A percentile compares a stretch with the other conserved stretches of the same genome.
Conservation (phyloP, 2,329 filamentous ascomycete genomes). For the Pseudonectria buxi region DNA sequence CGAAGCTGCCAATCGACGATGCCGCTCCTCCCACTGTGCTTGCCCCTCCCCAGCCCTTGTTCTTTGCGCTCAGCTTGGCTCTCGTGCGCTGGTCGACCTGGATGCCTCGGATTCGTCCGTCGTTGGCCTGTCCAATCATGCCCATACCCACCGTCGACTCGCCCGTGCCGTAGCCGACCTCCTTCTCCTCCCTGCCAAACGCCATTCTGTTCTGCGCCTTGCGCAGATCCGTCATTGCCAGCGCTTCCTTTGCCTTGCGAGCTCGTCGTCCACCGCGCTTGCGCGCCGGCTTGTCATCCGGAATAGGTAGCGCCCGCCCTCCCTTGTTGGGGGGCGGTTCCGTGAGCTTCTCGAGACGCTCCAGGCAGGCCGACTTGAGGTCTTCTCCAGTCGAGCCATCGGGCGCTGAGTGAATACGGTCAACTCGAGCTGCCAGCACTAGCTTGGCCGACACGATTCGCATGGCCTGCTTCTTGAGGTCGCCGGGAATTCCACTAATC, state of each 20-base stretch:
- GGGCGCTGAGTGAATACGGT: slow-evolving; percentile 72
- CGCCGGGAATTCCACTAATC: slow-evolving; percentile 74
- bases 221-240: slow-evolving; percentile 91
- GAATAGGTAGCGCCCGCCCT: slow-evolving; percentile 76
- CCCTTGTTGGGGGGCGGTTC: slow-evolving; percentile 89
- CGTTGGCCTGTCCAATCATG: slow-evolving; percentile 87
- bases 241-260: slow-evolving; percentile 91
- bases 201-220: slow-evolving; percentile 95
- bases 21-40: slow-evolving; percentile 60
- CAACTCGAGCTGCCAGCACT: slow-evolving; percentile 85
- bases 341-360: slow-evolving; percentile 85
- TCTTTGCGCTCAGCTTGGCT: slow-evolving; percentile 90
- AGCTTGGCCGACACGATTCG: slow-evolving; percentile 91
- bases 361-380: slow-evolving; percentile 73
- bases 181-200: slow-evolving; percentile 91
- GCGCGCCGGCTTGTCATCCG: slow-evolving; percentile 88
- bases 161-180: slow-evolving; percentile 83
- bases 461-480: slow-evolving; percentile 89
- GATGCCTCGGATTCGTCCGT: slow-evolving; percentile 78
- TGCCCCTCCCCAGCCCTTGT: slow-evolving; percentile 84
- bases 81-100: slow-evolving; percentile 91
- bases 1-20: slow-evolving; percentile 77
- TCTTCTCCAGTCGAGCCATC: slow-evolving; percentile 80
- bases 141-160: slow-evolving; percentile 83
- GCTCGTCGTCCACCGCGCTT: slow-evolving; percentile 89